Base-by-base conservation (phyloP, 805 yeast species). In the Cephaloascus fragrans region DNA sequence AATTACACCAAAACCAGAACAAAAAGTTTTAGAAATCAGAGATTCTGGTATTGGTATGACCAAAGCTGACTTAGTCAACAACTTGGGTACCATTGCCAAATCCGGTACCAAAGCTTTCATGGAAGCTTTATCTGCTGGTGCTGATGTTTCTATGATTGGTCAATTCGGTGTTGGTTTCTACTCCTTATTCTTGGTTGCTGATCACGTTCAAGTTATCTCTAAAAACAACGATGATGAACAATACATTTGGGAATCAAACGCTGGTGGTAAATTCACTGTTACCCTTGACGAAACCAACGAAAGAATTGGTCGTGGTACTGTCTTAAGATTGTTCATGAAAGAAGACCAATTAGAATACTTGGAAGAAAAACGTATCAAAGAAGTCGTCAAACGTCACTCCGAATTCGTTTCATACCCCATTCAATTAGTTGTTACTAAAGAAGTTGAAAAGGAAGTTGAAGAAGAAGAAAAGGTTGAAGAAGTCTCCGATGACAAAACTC, bases 151-250 rank as follows among this genome's bases (percentile, higher is more conserved):
- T 49, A 93, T 93, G 98, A 93, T 93, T 73, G 99, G 99, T 79
- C 98, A 93, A 75, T 93, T 93, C 75, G 99, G 99, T 88, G 98
- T 93, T 56, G 99, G 99, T 81, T 93, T 93, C 90, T 93, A 93
- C 83, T 93, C 99, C 40, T 76, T 90, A 52, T 93, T 93, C 85
- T 79, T 93, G 74, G 98, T 93, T 62, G 97, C 98, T 56, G 99
- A 93, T 74, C 86, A 79, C 55, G 98, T 93, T 49, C 96, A 93
- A 74, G 99, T 93, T 55, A 86, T 93, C 64, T 86, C 98, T 45
- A 93, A 93, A 77, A 83, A 88, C 79, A 93, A 93, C 63, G 99
- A 93, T 59, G 99, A 93, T 64, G 97, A 93, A 67, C 99, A 93
- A 75, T 93, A 93, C 81, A 73, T 93, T 57, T 93, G 99, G 99